These are phyloP conservation scores for Isabelozyma rhagii DNA, from an alignment of 805 yeast genomes.

Conservation along the genomic window DNA sequence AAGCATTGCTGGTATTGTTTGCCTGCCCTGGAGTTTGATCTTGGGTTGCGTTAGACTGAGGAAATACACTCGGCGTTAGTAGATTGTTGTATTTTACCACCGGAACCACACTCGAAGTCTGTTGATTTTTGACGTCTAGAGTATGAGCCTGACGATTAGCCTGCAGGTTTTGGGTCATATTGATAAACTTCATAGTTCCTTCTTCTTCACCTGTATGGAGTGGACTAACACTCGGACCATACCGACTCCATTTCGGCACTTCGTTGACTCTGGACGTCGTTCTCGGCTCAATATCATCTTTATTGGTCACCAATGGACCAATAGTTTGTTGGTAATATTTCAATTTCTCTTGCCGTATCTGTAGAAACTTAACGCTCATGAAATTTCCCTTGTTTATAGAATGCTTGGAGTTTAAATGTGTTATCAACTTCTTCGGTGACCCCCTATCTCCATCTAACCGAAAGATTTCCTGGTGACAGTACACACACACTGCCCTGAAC, in stretches of 20 bases:
- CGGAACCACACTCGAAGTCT: too few relatives aligned
- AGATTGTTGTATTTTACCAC: too few relatives aligned
- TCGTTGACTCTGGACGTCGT: neutral
- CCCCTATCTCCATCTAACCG: constrained; percentile 15
- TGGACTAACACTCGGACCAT: neutral
- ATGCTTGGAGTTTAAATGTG: constrained; percentile 14
- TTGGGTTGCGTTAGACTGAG: too few relatives aligned
- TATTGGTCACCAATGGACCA: constrained; percentile 11
- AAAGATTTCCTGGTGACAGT: constrained; percentile 12
- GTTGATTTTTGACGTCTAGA: neutral
- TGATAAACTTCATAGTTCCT: neutral
- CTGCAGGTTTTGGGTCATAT: neutral
- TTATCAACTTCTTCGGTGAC: constrained; percentile 13
- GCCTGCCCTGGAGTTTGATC: too few relatives aligned
- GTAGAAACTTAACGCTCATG: neutral
- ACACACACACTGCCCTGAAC: constrained; percentile 12
- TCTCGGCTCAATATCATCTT: constrained; percentile 3
- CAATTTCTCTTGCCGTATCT: constrained; percentile 7
- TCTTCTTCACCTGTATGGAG: neutral
- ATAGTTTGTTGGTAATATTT: constrained; percentile 4
- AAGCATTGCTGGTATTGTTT: too few relatives aligned
- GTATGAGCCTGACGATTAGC: neutral
- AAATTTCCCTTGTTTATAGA: constrained; percentile 11
- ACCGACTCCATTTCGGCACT: neutral
- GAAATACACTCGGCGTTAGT: too few relatives aligned